These are phyloP conservation scores for Suillus decipiens DNA, from an alignment of 768 basidiomycete genomes.

Conservation along the genomic window DNA sequence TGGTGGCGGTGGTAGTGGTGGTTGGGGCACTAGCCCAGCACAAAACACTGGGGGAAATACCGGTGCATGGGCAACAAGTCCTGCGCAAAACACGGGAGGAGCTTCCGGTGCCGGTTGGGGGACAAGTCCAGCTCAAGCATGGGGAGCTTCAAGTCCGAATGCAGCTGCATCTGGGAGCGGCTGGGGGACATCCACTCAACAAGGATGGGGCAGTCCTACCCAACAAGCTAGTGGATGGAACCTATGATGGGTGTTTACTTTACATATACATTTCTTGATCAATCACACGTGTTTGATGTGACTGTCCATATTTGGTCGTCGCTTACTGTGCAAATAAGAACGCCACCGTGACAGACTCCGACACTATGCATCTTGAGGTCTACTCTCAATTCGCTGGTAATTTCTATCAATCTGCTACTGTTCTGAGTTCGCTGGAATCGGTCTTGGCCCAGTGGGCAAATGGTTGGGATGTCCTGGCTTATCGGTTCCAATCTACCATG, in stretches of 20 bases:
- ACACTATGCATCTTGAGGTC: neutral
- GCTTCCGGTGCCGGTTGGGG: slow-evolving; percentile 31
- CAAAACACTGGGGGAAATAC: slow-evolving; percentile 24
- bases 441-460: neutral
- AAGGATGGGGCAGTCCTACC: slow-evolving; percentile 53
- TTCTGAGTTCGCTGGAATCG: neutral
- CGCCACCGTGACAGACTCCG: no score
- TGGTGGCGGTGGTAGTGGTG: slow-evolving; percentile 19
- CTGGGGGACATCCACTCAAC: slow-evolving; percentile 30
- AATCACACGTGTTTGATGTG: neutral
- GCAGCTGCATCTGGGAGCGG: slow-evolving; percentile 20
- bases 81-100: slow-evolving; percentile 26
- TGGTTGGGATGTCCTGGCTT: neutral
- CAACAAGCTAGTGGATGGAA: slow-evolving; percentile 60
- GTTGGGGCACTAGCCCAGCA: slow-evolving; percentile 33
- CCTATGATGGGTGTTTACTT: slow-evolving; percentile 19
- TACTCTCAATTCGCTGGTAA: neutral
- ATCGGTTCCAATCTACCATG: neutral
- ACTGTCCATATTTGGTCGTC: neutral
- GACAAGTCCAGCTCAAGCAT: slow-evolving; percentile 36
- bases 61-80: slow-evolving; percentile 26
- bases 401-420: neutral
- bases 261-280: neutral
- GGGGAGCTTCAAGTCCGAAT: slow-evolving; percentile 41
- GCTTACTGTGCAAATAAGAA: neutral